phyloP scores from a whole-genome alignment of 2,329 filamentous ascomycete species.

The Trichoderma sp. region DNA sequence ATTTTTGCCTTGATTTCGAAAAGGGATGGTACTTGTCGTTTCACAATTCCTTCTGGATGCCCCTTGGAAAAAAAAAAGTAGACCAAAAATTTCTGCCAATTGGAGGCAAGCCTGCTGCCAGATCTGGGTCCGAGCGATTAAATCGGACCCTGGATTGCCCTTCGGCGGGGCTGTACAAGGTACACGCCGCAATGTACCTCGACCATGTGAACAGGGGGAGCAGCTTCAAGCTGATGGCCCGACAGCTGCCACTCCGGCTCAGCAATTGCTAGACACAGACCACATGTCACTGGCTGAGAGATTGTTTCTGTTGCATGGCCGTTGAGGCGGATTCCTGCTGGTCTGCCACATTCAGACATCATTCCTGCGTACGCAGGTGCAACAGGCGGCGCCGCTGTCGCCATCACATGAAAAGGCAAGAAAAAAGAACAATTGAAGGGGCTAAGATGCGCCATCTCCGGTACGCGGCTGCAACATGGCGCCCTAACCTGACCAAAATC shows the following conservation, averaged over 20 bases:
- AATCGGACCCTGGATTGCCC: conserved; percentile 20
- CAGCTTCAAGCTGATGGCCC: too few relatives aligned
- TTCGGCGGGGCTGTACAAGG: too few relatives aligned
- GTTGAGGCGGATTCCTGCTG: too few relatives aligned
- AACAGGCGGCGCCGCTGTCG: not conserved
- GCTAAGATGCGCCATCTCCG: conserved; percentile 9
- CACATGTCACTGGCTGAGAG: too few relatives aligned
- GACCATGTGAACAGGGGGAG: too few relatives aligned
- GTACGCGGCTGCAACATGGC: not conserved
- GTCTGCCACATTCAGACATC: not conserved
- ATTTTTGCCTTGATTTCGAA: too few relatives aligned
- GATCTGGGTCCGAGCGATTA: conserved; percentile 16
- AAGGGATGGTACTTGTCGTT: not conserved
- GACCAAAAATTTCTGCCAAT: conserved; percentile 7
- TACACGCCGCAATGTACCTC: not conserved
- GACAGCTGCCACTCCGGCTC: not conserved
- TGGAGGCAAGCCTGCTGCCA: conserved; percentile 21
- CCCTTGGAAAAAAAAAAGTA: not conserved
- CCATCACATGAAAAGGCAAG: conserved; percentile 7
- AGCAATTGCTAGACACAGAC: too few relatives aligned
- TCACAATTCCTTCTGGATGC: too few relatives aligned
- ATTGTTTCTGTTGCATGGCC: too few relatives aligned
- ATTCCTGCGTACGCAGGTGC: not conserved
- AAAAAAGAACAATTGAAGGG: not conserved
- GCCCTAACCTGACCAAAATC: conserved; percentile 11